Conservation (phyloP, 768 basidiomycete species). For the Hysterangium stoloniferum region DNA sequence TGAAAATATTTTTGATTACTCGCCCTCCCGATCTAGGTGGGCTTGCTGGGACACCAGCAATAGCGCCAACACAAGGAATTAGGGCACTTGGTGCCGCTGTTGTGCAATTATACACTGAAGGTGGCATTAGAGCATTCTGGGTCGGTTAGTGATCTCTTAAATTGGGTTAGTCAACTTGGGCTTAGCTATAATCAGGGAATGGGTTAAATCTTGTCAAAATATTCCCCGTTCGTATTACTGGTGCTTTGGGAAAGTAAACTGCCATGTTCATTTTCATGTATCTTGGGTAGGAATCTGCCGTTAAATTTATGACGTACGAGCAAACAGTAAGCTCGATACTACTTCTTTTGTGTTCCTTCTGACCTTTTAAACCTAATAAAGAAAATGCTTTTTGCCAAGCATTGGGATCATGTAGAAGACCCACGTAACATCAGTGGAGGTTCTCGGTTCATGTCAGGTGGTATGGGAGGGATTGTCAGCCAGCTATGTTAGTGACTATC, state of each 20-base stretch:
- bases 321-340: constrained; percentile 55
- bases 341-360: constrained; percentile 11
- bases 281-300: constrained; percentile 70
- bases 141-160: constrained; percentile 70
- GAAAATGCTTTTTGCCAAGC: constrained; percentile 92
- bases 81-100: constrained; percentile 67
- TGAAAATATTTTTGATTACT: constrained; percentile 96
- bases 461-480: constrained; percentile 90
- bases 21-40: constrained; percentile 68
- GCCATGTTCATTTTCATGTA: neutral
- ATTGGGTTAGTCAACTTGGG: neutral
- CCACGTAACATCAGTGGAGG: constrained; percentile 80
- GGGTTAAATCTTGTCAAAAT: constrained; percentile 88
- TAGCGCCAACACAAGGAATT: constrained; percentile 38
- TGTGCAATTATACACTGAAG: constrained; percentile 78
- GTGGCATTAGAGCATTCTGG: constrained; percentile 90
- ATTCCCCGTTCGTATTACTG: constrained; percentile 47
- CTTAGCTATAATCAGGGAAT: constrained; percentile 15
- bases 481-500: constrained; percentile 63
- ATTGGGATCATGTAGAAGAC: constrained; percentile 89
- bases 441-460: constrained; percentile 92
- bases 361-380: constrained; percentile 24
- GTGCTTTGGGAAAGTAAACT: too few relatives aligned
- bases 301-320: constrained; percentile 96
- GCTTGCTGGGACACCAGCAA: constrained; percentile 27